Evolutionary conservation across 805 yeast genomes (phyloP), one percentile per base, ranked within the genome.

Genomic region (Candida railenensis): DNA sequence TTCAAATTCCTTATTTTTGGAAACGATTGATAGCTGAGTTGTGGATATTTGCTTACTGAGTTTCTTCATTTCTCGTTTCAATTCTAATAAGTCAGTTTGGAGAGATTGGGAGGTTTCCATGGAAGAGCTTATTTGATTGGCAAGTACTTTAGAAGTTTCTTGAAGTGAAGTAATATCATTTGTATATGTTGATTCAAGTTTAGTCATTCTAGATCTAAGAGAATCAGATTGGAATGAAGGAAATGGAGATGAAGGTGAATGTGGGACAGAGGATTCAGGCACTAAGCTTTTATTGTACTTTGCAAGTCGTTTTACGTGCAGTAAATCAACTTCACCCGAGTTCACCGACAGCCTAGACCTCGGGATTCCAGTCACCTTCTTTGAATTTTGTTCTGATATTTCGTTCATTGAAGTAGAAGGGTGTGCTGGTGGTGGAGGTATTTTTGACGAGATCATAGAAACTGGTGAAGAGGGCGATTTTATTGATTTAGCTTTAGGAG

Each of bases 31-130:
- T 3, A 19, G 4, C 40, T 22, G 8, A 3, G 37, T 15, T 4
- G 18, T 28, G n/a, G 33, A 4, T 3, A 37, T 30, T 12, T 32
- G 19, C 25, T 51, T 48, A 4, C 19, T 16, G 12, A 46, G 36
- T 25, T 48, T 50, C 36, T 53, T 53, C 39, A 37, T 45, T 3
- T 38, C 32, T 25, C 61, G 37, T 40, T 52, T 56, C n/a, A 58
- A 30, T 18, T 53, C 56, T 3, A 48, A 43, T 15, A 58, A 37
- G 33, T 61, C 62, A 3, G 44, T 46, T 33, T 65, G 65, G 19
- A 63, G 49, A 14, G 42, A 43, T 14, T 56, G 55, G 2, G 52
- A 28, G 40, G 55, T 56, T 15, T 46, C 47, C 9, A 36, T 21
- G 34, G 57, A 47, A 15, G 45, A 48, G 9, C 52, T 52, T 11